Percentiles rank a stretch among this genome's conserved stretches.
Evolutionary conservation across 2,329 filamentous ascomycete species (phyloP).

Genomic region (Catunica adiposa): DNA sequence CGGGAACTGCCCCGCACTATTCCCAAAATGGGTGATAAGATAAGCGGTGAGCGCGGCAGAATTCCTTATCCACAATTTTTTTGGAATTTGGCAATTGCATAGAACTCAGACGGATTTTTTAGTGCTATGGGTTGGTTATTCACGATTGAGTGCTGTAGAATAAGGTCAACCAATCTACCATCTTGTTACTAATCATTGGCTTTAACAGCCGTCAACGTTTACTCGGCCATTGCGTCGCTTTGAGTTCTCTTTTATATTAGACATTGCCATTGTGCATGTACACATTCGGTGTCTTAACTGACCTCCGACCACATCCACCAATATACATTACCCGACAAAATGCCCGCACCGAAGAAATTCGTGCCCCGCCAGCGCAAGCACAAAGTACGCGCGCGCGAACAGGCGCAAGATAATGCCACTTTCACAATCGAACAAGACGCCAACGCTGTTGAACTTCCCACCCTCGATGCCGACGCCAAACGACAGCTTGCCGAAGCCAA

Average conservation of each 20-base stretch:
- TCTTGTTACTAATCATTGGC: no score
- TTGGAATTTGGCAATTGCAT: background rate
- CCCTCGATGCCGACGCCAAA: slow-evolving; percentile 23
- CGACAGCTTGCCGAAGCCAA: slow-evolving; percentile 37
- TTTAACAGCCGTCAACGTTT: no score
- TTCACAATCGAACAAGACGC: slow-evolving; percentile 19
- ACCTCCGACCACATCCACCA: background rate
- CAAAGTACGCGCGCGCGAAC: slow-evolving; percentile 48
- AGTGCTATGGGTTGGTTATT: background rate
- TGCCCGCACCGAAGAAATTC: slow-evolving; percentile 25
- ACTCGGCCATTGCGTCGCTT: no score
- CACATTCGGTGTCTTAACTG: background rate
- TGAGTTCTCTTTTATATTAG: no score
- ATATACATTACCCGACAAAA: background rate
- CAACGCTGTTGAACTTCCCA: slow-evolving; percentile 25
- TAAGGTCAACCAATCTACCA: background rate
- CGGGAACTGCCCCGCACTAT: slow-evolving; percentile 22
- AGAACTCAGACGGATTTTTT: background rate
- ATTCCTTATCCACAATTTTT: slow-evolving; percentile 16
- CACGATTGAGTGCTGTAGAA: background rate
- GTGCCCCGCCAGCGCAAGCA: slow-evolving; percentile 51
- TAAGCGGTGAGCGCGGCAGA: slow-evolving; percentile 20
- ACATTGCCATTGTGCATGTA: background rate
- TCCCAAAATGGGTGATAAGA: slow-evolving; percentile 17
- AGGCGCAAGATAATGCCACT: slow-evolving; percentile 28